Percentiles rank a stretch among this genome's conserved stretches.
Conservation (phyloP, 2,329 filamentous ascomycete genomes). For the Geosmithia putterillii region DNA sequence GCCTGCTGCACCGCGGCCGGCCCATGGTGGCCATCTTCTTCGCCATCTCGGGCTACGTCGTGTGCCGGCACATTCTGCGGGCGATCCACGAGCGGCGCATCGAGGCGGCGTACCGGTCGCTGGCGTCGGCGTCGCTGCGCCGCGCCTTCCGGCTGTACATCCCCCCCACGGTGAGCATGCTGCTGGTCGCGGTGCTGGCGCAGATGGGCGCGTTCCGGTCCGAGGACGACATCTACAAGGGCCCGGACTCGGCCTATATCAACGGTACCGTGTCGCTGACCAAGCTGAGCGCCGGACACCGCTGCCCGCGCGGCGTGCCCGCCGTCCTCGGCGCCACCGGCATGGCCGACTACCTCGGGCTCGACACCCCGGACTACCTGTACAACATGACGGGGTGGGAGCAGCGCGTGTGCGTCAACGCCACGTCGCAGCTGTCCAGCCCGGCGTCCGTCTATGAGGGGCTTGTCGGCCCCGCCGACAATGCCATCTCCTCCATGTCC, state of each 20-base stretch:
- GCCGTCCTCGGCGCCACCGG: conserved; percentile 12
- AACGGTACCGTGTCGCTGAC: conserved; percentile 20
- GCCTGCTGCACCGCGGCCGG: conserved; percentile 23
- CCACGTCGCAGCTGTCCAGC: conserved; percentile 13
- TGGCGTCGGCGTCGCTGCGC: conserved; percentile 23
- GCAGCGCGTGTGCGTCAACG: conserved; percentile 18
- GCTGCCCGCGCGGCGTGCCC: conserved; percentile 15
- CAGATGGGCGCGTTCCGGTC: conserved; percentile 22
- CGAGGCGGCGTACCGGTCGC: conserved; percentile 20
- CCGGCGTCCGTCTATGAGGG: conserved; percentile 15
- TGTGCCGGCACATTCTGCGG: conserved; percentile 23
- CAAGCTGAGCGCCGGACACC: conserved; percentile 2
- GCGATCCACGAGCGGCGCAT: conserved; percentile 21
- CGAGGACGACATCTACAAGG: conserved; percentile 20
- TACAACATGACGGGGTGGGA: conserved; percentile 15
- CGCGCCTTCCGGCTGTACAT: conserved; percentile 26
- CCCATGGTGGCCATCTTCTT: conserved; percentile 31
- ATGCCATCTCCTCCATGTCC: neutral
- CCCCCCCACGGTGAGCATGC: conserved; percentile 26
- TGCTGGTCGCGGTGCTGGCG: conserved; percentile 22
- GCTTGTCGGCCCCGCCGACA: conserved; percentile 8
- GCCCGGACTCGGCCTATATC: conserved; percentile 24
- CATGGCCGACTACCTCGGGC: conserved; percentile 14
- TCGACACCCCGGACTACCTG: conserved; percentile 14
- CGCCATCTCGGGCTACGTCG: conserved; percentile 28